Evolutionary conservation across 805 yeast genomes (phyloP).

Genomic region (Hanseniaspora thailandica): DNA sequence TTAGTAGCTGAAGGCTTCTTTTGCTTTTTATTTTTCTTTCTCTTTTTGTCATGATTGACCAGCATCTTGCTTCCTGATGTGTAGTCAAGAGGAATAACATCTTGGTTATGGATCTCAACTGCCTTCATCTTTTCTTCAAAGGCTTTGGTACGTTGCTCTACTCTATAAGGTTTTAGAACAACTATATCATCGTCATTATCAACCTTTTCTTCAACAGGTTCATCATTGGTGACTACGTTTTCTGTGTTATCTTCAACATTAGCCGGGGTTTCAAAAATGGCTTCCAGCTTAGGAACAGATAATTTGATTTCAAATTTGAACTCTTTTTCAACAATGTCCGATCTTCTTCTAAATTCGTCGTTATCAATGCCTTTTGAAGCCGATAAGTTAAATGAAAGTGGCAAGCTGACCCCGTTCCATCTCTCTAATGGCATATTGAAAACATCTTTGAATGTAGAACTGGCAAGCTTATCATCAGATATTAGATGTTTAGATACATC

Average conservation of each 20-base stretch:
- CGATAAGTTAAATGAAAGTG: slow-evolving; percentile 15
- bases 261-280: not conserved
- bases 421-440: not conserved
- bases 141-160: slow-evolving; percentile 16
- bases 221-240: slow-evolving; percentile 5
- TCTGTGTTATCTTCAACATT: slow-evolving; percentile 13
- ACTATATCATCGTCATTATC: slow-evolving; percentile 32
- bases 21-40: slow-evolving; percentile 15
- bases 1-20: slow-evolving; percentile 28
- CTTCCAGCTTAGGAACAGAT: not conserved
- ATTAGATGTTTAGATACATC: not conserved
- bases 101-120: slow-evolving; percentile 8
- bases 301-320: slow-evolving; percentile 13
- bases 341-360: slow-evolving; percentile 19
- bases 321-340: slow-evolving; percentile 14
- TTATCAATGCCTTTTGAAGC: slow-evolving; percentile 9
- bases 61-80: slow-evolving; percentile 35
- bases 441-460: not conserved
- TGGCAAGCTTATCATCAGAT: not conserved
- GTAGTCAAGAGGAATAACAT: slow-evolving; percentile 35
- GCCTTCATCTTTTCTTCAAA: slow-evolving; percentile 12
- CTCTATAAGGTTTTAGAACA: slow-evolving; percentile 28
- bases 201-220: not conserved
- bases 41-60: slow-evolving; percentile 19
- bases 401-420: slow-evolving; percentile 5